Evolutionary conservation across 73 alveolate genomes (phyloP).

Genomic region (Paramecium pentaurelia): DNA sequence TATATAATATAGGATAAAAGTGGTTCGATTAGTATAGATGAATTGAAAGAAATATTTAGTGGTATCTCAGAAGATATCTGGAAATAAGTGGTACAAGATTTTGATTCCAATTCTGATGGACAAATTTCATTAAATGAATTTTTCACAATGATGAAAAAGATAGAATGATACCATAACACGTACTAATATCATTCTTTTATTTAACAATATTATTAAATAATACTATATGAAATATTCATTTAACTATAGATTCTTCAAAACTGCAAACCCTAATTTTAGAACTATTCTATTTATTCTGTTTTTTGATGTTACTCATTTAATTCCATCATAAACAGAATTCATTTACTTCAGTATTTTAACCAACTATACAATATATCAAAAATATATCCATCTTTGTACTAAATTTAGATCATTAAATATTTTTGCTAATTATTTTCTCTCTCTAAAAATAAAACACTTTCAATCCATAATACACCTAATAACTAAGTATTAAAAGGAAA

Average conservation of each 20-base stretch:
- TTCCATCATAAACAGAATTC: background rate
- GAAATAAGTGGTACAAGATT: slow-evolving; percentile 70
- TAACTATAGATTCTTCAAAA: background rate
- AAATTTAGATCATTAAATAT: background rate
- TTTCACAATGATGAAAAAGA: slow-evolving; percentile 60
- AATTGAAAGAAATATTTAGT: slow-evolving; percentile 56
- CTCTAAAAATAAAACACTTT: background rate
- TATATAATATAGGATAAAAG: background rate
- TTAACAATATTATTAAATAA: background rate
- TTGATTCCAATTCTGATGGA: slow-evolving; percentile 76
- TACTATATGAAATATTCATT: background rate
- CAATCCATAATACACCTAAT: background rate
- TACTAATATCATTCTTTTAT: background rate
- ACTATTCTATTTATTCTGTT: background rate
- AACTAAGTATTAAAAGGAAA: background rate
- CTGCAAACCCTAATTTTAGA: background rate
- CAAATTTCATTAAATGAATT: slow-evolving; percentile 62
- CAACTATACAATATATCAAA: background rate
- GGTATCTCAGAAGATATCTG: slow-evolving; percentile 67
- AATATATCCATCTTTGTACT: background rate
- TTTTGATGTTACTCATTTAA: background rate
- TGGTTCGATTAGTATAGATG: slow-evolving; percentile 58
- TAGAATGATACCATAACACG: background rate
- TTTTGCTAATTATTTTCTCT: background rate
- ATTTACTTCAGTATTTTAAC: background rate